Evolutionary conservation across 139 green algal genomes (phyloP).

Genomic region (Zygnema cylindricum): DNA sequence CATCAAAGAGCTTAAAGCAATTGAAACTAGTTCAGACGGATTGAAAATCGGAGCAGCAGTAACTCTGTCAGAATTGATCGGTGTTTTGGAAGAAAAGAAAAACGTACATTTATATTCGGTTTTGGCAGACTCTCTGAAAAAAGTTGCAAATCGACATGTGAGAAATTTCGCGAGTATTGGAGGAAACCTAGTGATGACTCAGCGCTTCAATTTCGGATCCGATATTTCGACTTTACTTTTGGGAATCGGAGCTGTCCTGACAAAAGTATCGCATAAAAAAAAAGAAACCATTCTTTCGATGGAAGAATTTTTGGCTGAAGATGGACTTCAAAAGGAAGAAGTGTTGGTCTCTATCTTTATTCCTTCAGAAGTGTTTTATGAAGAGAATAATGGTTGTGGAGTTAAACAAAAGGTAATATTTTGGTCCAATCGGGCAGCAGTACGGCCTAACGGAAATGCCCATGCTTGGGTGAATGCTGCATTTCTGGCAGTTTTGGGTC

Average conservation of each 20-base stretch:
- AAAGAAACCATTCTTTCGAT: not conserved
- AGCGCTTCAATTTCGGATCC: conserved; percentile 31
- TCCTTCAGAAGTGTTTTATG: not conserved
- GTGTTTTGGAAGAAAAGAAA: conserved; percentile 9
- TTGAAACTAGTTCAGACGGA: not conserved
- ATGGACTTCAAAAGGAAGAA: conserved; percentile 4
- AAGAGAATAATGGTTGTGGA: not conserved
- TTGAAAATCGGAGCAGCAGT: conserved; percentile 2
- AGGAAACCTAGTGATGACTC: conserved; percentile 74
- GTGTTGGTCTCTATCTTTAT: conserved; percentile 2
- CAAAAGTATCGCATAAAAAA: not conserved
- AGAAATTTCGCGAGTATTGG: conserved; percentile 73
- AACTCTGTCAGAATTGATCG: conserved; percentile 15
- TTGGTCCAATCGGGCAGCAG: conserved; percentile 1
- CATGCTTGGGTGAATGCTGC: conserved; percentile 39
- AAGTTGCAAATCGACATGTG: conserved; percentile 74
- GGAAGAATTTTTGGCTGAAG: conserved; percentile 12
- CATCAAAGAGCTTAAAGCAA: not conserved
- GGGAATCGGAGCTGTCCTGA: not conserved
- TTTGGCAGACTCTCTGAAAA: conserved; percentile 62
- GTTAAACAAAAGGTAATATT: conserved; percentile 12
- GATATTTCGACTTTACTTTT: conserved; percentile 46
- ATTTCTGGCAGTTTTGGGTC: conserved; percentile 17
- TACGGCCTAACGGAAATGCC: conserved; percentile 13
- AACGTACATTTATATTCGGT: conserved; percentile 18